Evolutionary conservation across 108 stramenopile genomes (phyloP), one percentile per base, ranked within the genome.

Genomic region (Fragilariopsis cylindrus): DNA sequence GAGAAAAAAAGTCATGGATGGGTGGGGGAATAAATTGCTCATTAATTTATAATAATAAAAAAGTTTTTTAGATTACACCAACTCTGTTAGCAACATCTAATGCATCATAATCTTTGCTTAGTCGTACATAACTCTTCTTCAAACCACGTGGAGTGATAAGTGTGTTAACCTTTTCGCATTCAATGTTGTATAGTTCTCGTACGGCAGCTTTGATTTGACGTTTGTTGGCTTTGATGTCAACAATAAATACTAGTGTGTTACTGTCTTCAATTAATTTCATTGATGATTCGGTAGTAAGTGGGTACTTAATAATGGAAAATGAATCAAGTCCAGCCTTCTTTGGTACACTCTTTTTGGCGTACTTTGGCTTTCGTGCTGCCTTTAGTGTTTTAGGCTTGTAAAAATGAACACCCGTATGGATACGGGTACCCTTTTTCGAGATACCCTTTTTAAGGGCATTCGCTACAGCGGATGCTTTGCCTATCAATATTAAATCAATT

Each of bases 231-330:
- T 90, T 93, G 67, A 99, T 91, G 75, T 99, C 98, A 41, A 98
- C 98, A 81, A 99, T 98, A 89, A 99, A 99, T 67, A 99, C 99
- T 66, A 99, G 94, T 75, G 99, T 99, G 91, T 99, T 99, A 92
- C 93, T 89, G 81, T 99, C 98, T 87, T 99, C 99, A 73, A 99
- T 99, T 73, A 99, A 94, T 84, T 99, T 98, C 98, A 99, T 99
- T 55, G 98, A 98, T 43, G 97, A 96, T 65, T 92, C 98, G 44
- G 99, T 98, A 50, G 99, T 98, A 57, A 99, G 83, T 21, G 99
- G 99, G 88, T 91, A 97, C 85, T 98, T 98, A 85, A 99, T 98
- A 70, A 99, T 83, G 77, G 90, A 82, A 86, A 89, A 88, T 88
- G 87, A 88, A 77, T 90, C 91, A 68, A 86, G 65, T 12, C 83